A percentile compares a stretch with the other conserved stretches of the same genome.
These are phyloP conservation scores for Lasiodiplodia theobromae DNA, from an alignment of 2,329 filamentous ascomycete genomes.

Conservation along the genomic window DNA sequence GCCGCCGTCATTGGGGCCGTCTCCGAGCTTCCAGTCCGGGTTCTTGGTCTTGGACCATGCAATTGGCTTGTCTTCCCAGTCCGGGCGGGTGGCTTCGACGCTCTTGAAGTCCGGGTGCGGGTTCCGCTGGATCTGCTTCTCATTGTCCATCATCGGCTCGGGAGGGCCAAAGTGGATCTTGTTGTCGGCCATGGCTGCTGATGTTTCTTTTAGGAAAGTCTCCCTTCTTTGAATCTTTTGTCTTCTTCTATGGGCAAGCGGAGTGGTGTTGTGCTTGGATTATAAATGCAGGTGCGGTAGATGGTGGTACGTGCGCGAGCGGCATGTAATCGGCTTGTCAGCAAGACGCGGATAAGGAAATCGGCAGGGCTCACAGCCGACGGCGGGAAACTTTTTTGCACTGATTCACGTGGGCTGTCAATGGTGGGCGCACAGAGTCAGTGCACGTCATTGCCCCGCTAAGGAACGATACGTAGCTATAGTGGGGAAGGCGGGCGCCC, in stretches of 20 bases:
- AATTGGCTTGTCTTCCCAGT: slow-evolving; percentile 63
- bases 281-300: slow-evolving; percentile 5
- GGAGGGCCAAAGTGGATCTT: slow-evolving; percentile 25
- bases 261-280: slow-evolving; percentile 4
- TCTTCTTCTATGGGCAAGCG: neutral
- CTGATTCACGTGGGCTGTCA: neutral
- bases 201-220: neutral
- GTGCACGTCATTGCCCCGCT: slow-evolving; percentile 15
- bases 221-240: neutral
- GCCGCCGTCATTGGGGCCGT: slow-evolving; percentile 67
- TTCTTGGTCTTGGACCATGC: slow-evolving; percentile 68
- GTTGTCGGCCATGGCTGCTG: slow-evolving; percentile 18
- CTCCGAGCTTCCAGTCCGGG: slow-evolving; percentile 70
- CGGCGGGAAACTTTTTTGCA: neutral
- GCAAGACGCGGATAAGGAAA: slow-evolving; percentile 16
- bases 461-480: neutral
- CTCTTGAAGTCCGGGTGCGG: slow-evolving; percentile 78
- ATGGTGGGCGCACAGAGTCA: slow-evolving; percentile 14
- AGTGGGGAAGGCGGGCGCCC: neutral
- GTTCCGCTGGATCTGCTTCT: slow-evolving; percentile 64
- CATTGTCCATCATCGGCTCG: slow-evolving; percentile 50
- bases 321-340: slow-evolving; percentile 7
- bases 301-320: neutral
- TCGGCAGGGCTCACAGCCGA: slow-evolving; percentile 19
- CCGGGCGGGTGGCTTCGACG: slow-evolving; percentile 70